phyloP scores from a whole-genome alignment of 2,329 filamentous ascomycete genomes.

The Hypoxylon sp. region DNA sequence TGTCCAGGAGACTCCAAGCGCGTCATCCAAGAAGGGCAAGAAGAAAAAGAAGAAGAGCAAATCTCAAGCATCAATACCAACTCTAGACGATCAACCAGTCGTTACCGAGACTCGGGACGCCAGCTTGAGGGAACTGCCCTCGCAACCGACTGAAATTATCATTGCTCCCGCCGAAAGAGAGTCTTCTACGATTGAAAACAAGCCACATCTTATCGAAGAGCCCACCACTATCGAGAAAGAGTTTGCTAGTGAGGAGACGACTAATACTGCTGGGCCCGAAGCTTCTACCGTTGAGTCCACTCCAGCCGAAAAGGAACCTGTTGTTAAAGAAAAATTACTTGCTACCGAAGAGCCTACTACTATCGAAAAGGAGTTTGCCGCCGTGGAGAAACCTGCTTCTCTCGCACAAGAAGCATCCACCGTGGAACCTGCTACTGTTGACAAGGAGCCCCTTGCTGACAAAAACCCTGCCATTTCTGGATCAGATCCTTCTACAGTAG shows the following conservation, averaged over 20 bases:
- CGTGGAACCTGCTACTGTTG: not conserved
- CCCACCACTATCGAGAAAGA: constrained; percentile 3
- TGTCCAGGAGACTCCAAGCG: constrained; percentile 18
- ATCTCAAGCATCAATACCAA: constrained; percentile 31
- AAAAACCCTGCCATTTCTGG: constrained; percentile 3
- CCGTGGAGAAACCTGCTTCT: not conserved
- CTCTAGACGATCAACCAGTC: constrained; percentile 23
- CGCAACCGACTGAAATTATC: constrained; percentile 8
- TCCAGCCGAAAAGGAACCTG: not conserved
- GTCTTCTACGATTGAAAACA: constrained; percentile 2
- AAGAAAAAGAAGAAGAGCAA: constrained; percentile 43
- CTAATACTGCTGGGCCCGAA: not conserved
- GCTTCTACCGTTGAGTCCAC: not conserved
- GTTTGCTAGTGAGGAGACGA: constrained; percentile 1
- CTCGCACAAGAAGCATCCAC: not conserved
- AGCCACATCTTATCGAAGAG: not conserved
- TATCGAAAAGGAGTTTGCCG: not conserved
- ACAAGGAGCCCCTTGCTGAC: not conserved
- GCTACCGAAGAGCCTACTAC: constrained; percentile 1
- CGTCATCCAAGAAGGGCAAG: constrained; percentile 33
- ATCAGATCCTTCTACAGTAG: not conserved
- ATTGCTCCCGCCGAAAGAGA: constrained; percentile 7
- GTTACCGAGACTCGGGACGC: constrained; percentile 13
- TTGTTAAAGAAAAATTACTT: not conserved
- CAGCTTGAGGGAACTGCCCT: constrained; percentile 11